Percentiles rank a stretch among this genome's conserved stretches.
Conservation (phyloP, 306 rosid genomes). For the Fragaria nilgerrensis region DNA sequence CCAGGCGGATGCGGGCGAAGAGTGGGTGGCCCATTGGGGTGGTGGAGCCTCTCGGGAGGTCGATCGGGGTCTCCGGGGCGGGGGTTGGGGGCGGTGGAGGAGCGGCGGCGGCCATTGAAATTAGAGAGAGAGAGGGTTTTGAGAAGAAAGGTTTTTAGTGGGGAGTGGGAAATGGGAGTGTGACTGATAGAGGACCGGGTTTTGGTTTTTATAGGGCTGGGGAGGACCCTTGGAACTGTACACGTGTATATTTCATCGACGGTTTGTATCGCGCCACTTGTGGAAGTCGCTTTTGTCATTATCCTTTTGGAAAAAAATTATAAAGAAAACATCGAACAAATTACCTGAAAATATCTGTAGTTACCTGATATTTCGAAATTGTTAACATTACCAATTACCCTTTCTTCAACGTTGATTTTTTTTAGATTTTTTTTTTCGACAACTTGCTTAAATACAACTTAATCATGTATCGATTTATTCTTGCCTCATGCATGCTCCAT, state of each 20-base stretch:
- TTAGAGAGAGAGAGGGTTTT: background rate
- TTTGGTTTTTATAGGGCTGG: background rate
- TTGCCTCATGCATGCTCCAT: too few species aligned
- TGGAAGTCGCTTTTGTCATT: background rate
- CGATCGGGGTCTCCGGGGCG: constrained; percentile 28
- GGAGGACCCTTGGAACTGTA: background rate
- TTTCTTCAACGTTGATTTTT: too few species aligned
- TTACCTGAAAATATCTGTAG: too few species aligned
- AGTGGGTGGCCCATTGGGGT: constrained; percentile 46
- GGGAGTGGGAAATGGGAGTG: background rate
- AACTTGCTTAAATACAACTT: too few species aligned
- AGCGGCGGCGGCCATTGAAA: constrained; percentile 67
- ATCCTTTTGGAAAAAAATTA: background rate
- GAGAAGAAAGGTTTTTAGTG: background rate
- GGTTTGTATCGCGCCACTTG: background rate
- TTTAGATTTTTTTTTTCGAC: too few species aligned
- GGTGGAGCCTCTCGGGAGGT: constrained; percentile 31
- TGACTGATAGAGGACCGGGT: background rate
- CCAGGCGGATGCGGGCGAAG: constrained; percentile 78
- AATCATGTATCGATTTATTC: background rate
- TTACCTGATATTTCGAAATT: too few species aligned
- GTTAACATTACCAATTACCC: too few species aligned
- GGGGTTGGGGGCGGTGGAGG: constrained; percentile 76
- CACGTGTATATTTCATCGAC: background rate
- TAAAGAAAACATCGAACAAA: too few species aligned